Base-by-base conservation (phyloP, 2,329 filamentous ascomycete species). In the Trichocomaceae sp. region DNA sequence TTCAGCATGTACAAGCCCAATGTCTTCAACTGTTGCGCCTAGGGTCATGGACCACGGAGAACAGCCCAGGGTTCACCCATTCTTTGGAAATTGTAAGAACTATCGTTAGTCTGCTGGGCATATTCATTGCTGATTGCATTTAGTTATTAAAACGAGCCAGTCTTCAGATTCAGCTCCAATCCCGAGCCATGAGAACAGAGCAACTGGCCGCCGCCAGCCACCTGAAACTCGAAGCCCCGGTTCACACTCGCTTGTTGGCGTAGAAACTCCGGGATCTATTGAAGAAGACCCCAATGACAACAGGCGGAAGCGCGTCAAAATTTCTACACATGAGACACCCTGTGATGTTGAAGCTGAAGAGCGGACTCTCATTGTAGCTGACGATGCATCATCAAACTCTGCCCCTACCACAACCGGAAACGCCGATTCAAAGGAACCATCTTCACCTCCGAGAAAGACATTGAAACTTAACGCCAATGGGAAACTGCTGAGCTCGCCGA, bases 381-480 rank as follows among this genome's bases (percentile, higher is more conserved):
- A 42, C n/a, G 31, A 37, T 12, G 39, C 7, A 37, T 31, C 26
- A 29, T 29, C 48, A 26, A 42, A 19, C n/a, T 19, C 35, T 23
- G 2, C 19, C n/a, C 19, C 51, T 55, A 17, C 37, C 42, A 19
- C 55, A 47, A 13, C 54, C 6, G 23, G 17, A 20, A 39, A 9
- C 29, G n/a, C 33, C 54, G 22, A 56, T 56, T 51, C 54, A 52
- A 6, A 59, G 83, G 13, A 19, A 20, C 15, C 35, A 13, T 37
- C 6, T 20, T 26, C 35, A 0, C 83, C 83, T 0, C 80, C 77
- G 47, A 72, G 75, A 3, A 86, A 83, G 56, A 69, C 63, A 3
- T 57, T 77, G 23, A 72, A 69, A 52, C 56, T 77, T 15, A 74
- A 72, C 52, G 49, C 66, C 1, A 75, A 77, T 60, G 75, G 74